Evolutionary conservation across 2,329 filamentous ascomycete genomes (phyloP).

Genomic region (Lecanoromycetidae sp.): DNA sequence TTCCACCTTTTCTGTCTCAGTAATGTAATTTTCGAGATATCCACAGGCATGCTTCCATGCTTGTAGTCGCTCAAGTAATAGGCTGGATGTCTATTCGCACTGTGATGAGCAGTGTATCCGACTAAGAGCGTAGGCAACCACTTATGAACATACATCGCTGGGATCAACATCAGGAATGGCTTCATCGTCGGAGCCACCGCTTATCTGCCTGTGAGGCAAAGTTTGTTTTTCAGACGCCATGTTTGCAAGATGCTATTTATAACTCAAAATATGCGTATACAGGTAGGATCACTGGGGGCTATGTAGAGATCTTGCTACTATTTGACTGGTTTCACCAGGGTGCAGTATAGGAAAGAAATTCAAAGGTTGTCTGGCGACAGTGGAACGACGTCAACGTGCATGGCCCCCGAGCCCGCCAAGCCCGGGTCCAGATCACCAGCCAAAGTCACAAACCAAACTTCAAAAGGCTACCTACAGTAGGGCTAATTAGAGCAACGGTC

Average conservation of each 20-base stretch:
- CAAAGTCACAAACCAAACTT: neutral
- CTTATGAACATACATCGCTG: constrained; percentile 24
- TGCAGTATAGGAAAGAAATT: neutral
- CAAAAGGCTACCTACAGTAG: too few relatives aligned
- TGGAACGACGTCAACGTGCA: constrained; percentile 1
- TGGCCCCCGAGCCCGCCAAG: neutral
- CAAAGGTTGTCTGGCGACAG: neutral
- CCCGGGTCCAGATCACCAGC: neutral
- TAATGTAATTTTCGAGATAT: constrained; percentile 84
- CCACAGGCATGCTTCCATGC: constrained; percentile 93
- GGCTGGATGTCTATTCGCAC: constrained; percentile 50
- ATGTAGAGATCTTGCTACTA: too few relatives aligned
- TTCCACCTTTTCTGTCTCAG: constrained; percentile 73
- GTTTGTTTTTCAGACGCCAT: constrained; percentile 10
- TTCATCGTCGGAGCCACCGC: constrained; percentile 30
- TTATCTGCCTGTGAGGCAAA: constrained; percentile 21
- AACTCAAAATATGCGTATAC: too few relatives aligned
- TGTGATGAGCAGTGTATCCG: neutral
- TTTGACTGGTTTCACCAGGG: neutral
- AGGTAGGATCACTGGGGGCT: too few relatives aligned
- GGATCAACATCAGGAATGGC: constrained; percentile 31
- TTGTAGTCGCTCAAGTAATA: constrained; percentile 76
- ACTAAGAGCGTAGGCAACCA: neutral
- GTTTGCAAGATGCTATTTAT: too few relatives aligned
- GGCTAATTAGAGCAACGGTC: too few relatives aligned